Evolutionary conservation across 108 stramenopile species (phyloP).

Genomic region (Nannochloropsis oceanica): DNA sequence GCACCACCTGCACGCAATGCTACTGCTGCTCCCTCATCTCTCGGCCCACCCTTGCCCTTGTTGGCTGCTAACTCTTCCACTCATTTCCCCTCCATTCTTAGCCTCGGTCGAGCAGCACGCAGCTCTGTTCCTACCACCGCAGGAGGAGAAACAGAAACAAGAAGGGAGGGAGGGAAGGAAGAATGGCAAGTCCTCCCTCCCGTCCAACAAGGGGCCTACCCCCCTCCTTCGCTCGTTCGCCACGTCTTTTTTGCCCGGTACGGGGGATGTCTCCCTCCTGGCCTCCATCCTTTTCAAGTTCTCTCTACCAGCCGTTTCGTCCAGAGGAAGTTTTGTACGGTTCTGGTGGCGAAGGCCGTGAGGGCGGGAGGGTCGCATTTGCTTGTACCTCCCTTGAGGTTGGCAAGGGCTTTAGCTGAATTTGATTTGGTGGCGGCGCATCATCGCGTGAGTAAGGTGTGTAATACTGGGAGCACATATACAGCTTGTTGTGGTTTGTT

Average conservation of each 20-base stretch:
- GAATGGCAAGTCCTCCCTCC: neutral
- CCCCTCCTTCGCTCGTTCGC: neutral
- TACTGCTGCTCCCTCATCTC: no score
- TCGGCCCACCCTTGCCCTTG: no score
- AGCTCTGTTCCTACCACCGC: no score
- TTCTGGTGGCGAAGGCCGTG: neutral
- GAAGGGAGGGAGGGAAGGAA: no score
- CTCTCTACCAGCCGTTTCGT: neutral
- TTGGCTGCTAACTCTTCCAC: no score
- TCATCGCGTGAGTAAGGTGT: neutral
- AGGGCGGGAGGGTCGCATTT: neutral
- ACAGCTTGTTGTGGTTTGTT: neutral
- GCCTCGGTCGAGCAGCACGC: no score
- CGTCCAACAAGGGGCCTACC: neutral
- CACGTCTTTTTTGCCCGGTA: neutral
- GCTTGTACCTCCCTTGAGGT: neutral
- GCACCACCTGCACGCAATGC: no score
- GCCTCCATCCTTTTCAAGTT: neutral
- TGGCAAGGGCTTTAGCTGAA: neutral
- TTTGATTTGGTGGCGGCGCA: neutral
- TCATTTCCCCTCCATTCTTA: no score
- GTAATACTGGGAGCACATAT: neutral
- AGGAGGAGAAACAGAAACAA: no score
- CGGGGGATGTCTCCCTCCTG: neutral
- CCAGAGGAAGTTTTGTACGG: neutral